Conservation (phyloP, 495 filamentous ascomycete species). For the Alectoria sarmentosa region DNA sequence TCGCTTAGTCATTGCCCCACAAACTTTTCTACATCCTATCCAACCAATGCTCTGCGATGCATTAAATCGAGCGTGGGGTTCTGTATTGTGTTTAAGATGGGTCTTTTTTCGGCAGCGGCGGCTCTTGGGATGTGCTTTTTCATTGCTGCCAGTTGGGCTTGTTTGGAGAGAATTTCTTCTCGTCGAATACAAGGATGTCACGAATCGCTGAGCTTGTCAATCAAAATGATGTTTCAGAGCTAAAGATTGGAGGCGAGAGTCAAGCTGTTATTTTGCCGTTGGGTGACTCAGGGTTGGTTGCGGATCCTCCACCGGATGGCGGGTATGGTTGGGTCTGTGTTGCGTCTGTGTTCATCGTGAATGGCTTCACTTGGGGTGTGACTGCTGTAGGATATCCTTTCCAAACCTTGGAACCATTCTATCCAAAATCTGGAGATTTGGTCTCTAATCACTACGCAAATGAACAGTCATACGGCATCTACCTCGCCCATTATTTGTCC, state of each 20-base stretch:
- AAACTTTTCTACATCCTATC: neutral
- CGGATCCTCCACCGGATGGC: conserved; percentile 36
- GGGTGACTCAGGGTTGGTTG: neutral
- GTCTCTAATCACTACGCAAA: neutral
- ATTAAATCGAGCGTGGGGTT: neutral
- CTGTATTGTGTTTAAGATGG: neutral
- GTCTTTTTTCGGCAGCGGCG: neutral
- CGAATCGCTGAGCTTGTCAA: neutral
- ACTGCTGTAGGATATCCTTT: conserved; percentile 33
- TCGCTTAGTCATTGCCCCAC: conserved; percentile 6
- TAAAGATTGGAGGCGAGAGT: neutral
- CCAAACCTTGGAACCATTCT: neutral
- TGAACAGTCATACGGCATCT: conserved; percentile 39
- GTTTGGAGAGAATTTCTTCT: neutral
- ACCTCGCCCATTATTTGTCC: conserved; percentile 45
- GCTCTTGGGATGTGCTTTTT: neutral
- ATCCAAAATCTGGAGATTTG: neutral
- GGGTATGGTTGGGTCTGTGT: conserved; percentile 53
- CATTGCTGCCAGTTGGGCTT: neutral
- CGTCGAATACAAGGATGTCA: neutral
- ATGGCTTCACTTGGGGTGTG: conserved; percentile 51
- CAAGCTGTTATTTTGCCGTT: neutral
- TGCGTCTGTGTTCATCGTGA: conserved; percentile 44
- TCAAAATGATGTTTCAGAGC: neutral
- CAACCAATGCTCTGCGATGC: neutral